Conservation (phyloP, 257 asterid genomes). For the Nicotiana noctiflora region DNA sequence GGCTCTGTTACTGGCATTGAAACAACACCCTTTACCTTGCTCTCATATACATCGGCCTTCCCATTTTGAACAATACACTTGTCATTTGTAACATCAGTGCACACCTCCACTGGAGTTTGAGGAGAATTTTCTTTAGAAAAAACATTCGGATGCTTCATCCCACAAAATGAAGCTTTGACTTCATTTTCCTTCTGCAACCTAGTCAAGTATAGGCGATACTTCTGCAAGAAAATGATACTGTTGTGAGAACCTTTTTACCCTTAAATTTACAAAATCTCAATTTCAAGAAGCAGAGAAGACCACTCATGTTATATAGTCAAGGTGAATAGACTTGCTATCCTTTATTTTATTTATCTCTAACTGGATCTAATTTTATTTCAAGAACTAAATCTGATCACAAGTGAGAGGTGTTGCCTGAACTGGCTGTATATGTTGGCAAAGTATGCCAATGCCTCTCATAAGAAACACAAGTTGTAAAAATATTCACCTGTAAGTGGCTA, state of each 20-base stretch:
- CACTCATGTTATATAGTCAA: neutral
- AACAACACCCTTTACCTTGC: constrained; percentile 23
- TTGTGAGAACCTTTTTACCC: neutral
- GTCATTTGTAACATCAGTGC: constrained; percentile 21
- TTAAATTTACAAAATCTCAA: neutral
- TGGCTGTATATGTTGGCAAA: neutral
- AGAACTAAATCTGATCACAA: neutral
- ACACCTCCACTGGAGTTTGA: constrained; percentile 19
- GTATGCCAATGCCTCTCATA: neutral
- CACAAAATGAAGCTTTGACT: constrained; percentile 32
- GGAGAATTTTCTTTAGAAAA: constrained; percentile 31
- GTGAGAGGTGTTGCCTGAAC: neutral
- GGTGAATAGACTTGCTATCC: neutral
- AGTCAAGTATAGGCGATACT: constrained; percentile 79
- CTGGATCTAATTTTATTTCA: neutral
- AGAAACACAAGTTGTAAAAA: neutral
- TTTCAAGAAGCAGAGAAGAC: neutral
- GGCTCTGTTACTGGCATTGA: constrained; percentile 26
- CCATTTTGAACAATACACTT: constrained; percentile 23
- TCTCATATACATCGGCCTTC: constrained; percentile 30
- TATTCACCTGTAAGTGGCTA: constrained; percentile 80
- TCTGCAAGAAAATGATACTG: constrained; percentile 35
- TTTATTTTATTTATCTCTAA: neutral
- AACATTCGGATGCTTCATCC: constrained; percentile 33
- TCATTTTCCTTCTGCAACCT: constrained; percentile 70